These are phyloP conservation scores for Phytophthora cactorum DNA, from an alignment of 352 stramenopile species.

Conservation along the genomic window DNA sequence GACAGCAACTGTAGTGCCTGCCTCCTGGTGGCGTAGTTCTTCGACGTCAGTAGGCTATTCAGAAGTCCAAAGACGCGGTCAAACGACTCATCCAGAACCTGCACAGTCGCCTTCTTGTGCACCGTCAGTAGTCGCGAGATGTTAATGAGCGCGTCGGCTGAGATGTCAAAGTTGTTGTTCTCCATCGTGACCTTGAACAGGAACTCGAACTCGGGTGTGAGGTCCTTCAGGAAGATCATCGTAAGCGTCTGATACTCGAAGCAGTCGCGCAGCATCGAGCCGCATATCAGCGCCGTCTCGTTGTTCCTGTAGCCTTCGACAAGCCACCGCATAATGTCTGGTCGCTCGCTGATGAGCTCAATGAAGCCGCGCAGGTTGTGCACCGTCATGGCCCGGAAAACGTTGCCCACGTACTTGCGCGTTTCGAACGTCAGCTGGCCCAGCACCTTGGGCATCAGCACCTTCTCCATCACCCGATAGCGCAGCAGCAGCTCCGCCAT, in stretches of 20 bases:
- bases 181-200: conserved; percentile 77
- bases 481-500: conserved; percentile 79
- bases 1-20: conserved; percentile 77
- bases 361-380: conserved; percentile 73
- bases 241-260: conserved; percentile 71
- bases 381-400: conserved; percentile 81
- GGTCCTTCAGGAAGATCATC: conserved; percentile 65
- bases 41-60: conserved; percentile 62
- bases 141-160: conserved; percentile 83
- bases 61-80: conserved; percentile 74
- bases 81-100: conserved; percentile 59
- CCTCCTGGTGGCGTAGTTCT: conserved; percentile 80
- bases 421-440: conserved; percentile 80
- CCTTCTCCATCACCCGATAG: conserved; percentile 77
- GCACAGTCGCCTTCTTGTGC: conserved; percentile 65
- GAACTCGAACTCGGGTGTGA: conserved; percentile 68
- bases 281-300: conserved; percentile 75
- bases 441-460: conserved; percentile 75
- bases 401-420: conserved; percentile 80
- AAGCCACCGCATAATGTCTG: conserved; percentile 77
- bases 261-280: conserved; percentile 83
- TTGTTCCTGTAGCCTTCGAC: conserved; percentile 80
- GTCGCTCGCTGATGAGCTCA: conserved; percentile 60
- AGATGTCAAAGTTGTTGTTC: conserved; percentile 87
- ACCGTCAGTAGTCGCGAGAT: conserved; percentile 72